These are phyloP conservation scores for Manihot esculenta DNA, from an alignment of 441 rosid species.

Conservation along the genomic window DNA sequence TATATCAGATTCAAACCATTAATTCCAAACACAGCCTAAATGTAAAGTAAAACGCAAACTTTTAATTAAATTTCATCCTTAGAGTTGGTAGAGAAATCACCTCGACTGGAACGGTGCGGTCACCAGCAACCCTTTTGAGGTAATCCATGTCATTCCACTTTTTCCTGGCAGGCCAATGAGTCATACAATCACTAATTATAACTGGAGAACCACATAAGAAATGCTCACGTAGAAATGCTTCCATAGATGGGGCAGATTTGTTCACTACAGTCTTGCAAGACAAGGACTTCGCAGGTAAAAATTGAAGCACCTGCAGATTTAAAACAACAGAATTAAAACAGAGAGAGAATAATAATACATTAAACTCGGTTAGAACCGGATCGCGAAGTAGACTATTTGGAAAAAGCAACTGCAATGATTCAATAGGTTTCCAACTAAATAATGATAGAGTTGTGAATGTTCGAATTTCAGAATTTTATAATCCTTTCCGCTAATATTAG, in stretches of 20 bases:
- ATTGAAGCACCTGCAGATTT: slow-evolving; percentile 48
- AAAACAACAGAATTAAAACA: slow-evolving; percentile 13
- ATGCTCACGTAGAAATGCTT: slow-evolving; percentile 75
- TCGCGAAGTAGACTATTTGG: neutral
- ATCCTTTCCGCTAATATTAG: neutral
- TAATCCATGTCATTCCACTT: slow-evolving; percentile 92
- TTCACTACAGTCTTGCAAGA: slow-evolving; percentile 60
- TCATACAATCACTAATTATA: slow-evolving; percentile 81
- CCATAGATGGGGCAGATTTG: slow-evolving; percentile 73
- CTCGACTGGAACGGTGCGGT: slow-evolving; percentile 97
- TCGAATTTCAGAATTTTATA: neutral
- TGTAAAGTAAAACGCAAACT: neutral
- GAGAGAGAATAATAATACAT: neutral
- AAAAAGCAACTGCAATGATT: neutral
- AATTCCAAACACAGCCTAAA: too few relatives aligned
- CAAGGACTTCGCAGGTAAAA: slow-evolving; percentile 65
- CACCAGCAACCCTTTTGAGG: slow-evolving; percentile 71
- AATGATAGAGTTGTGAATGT: neutral
- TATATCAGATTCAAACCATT: too few relatives aligned
- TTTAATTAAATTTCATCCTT: neutral
- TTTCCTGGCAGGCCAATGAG: slow-evolving; percentile 88
- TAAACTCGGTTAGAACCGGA: neutral
- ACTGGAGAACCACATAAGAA: slow-evolving; percentile 72
- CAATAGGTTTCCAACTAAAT: neutral
- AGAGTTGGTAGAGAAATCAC: slow-evolving; percentile 43